These are phyloP conservation scores for Ascobolus immersus DNA, from an alignment of 495 filamentous ascomycete species.

Conservation along the genomic window DNA sequence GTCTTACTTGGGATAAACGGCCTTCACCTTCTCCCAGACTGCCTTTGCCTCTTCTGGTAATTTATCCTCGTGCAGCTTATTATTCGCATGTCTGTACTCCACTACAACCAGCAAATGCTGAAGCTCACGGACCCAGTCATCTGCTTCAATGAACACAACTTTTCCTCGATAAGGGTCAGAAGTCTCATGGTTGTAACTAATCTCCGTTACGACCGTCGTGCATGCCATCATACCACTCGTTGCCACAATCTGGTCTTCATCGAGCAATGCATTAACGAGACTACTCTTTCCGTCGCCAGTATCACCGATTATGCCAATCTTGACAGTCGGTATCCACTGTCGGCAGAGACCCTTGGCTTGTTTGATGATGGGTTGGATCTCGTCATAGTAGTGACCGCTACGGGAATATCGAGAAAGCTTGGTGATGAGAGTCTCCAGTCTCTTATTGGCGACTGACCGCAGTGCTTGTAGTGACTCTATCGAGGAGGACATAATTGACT, in stretches of 20 bases:
- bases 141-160: conserved; percentile 31
- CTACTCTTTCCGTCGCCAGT: conserved; percentile 32
- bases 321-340: too few species aligned
- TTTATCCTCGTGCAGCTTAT: conserved; percentile 19
- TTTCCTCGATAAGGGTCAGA: conserved; percentile 28
- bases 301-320: conserved; percentile 28
- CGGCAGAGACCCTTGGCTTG: too few species aligned
- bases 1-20: conserved; percentile 28
- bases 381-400: too few species aligned
- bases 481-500: too few species aligned
- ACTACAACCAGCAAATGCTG: too few species aligned
- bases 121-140: too few species aligned
- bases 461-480: too few species aligned
- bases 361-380: too few species aligned
- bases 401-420: too few species aligned
- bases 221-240: conserved; percentile 33
- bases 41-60: conserved; percentile 32
- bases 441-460: too few species aligned
- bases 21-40: conserved; percentile 36
- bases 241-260: too few species aligned
- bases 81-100: conserved; percentile 3
- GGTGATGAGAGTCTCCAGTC: too few species aligned
- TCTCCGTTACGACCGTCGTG: conserved; percentile 38
- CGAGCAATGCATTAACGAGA: conserved; percentile 29
- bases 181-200: conserved; percentile 33